Evolutionary conservation across 257 asterid genomes (phyloP).

Genomic region (Solanum clarkiae): DNA sequence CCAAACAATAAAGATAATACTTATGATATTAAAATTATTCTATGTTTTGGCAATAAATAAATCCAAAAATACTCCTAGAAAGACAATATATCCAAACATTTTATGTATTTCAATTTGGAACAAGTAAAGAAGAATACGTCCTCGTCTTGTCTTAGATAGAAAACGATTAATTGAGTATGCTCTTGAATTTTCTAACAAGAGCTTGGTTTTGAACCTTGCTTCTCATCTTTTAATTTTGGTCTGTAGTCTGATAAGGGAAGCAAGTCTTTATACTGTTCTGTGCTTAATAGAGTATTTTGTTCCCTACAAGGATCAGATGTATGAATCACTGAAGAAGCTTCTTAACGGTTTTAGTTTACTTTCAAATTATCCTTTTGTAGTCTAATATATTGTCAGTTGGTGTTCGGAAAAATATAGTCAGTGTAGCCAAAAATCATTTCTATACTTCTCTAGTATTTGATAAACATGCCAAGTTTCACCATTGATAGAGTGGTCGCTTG

Average conservation of each 20-base stretch:
- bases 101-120: not conserved
- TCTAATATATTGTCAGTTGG: not conserved
- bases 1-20: not conserved
- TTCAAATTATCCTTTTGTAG: not conserved
- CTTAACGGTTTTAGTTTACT: not conserved
- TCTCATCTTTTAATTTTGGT: not conserved
- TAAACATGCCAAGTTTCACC: not conserved
- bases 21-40: not conserved
- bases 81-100: not conserved
- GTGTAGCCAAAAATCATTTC: not conserved
- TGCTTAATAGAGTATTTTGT: not conserved
- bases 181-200: not conserved
- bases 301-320: constrained; percentile 3
- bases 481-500: too few species aligned
- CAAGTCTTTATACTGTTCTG: not conserved
- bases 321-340: not conserved
- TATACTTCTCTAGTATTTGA: not conserved
- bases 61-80: not conserved
- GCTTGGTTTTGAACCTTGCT: not conserved
- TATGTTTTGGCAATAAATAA: not conserved
- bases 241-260: not conserved
- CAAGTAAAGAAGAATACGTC: not conserved
- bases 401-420: not conserved
- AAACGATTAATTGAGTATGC: not conserved
- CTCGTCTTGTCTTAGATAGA: not conserved